Evolutionary conservation across 768 basidiomycete species (phyloP), one percentile per base, ranked within the genome.

Genomic region (Pulveroboletus sp.): DNA sequence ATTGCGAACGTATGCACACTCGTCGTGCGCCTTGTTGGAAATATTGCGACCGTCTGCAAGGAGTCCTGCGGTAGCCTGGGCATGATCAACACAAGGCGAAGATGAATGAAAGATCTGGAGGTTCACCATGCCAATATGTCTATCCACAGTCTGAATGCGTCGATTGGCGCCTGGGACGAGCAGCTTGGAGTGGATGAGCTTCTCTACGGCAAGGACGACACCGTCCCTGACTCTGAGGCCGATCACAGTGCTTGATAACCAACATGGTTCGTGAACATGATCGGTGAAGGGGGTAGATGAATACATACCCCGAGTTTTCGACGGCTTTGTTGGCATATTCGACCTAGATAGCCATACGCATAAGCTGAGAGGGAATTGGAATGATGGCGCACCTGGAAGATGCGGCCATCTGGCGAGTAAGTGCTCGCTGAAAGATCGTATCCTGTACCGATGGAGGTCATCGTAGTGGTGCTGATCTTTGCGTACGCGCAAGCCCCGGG

Each of bases 381-480:
- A 44, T 24, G 40, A 48, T 31, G 8, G n/a, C 57, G n/a, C 42
- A 92, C 94, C 82, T 99, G 97, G 66, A 99, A 99, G 66, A 99
- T 94, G 57, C 97, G 85, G 24, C 97, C 97, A 72, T 99, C 95
- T 53, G 95, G 95, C 20, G 90, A 93, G 75, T 93, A 94, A 40
- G 90, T 94, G 63, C 86, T 90, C 42, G 91, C 87, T 48, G 90
- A 93, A 51, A 94, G 85, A 78, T 97, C 97, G 76, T 97, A 98
- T 50, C 97, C 97, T 62, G 97, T 98, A 53, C 97, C 95, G 66
- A 98, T 98, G 38, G 95, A 97, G 51, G 94, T 95, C 95, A 98
- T 97, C 49, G 55, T 63, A 41, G 53, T 49, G 29, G 37, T 16
- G 24, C 52, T 50, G 49, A 14, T 45, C 47, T 35, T 31, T 32